phyloP scores from a whole-genome alignment of 495 filamentous ascomycete species.

The Aspergillus kassunensis region DNA sequence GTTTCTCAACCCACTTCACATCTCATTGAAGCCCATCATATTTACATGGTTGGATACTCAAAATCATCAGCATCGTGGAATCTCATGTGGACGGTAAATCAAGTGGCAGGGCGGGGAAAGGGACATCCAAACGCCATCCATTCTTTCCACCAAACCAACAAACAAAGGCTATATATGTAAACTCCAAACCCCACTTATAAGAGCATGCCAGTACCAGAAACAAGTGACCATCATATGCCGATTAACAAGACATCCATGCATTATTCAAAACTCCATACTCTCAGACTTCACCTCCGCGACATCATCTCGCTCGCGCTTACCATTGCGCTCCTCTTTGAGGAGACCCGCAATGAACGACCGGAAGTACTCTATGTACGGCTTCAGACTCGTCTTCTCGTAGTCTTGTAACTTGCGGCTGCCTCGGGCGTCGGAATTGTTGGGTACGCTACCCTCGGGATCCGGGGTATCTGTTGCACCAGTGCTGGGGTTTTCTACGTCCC shows the following conservation, averaged over 20 bases:
- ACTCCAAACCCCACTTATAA: slow-evolving; percentile 6
- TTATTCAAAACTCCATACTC: slow-evolving; percentile 52
- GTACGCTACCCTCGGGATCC: slow-evolving; percentile 37
- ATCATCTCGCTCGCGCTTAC: slow-evolving; percentile 69
- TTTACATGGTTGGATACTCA: too few relatives aligned
- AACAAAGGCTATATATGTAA: not conserved
- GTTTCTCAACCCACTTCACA: too few relatives aligned
- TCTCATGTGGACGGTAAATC: too few relatives aligned
- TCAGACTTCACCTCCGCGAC: slow-evolving; percentile 47
- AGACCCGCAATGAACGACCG: slow-evolving; percentile 71
- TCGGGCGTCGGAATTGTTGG: slow-evolving; percentile 32
- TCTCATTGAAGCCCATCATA: too few relatives aligned
- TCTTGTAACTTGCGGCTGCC: slow-evolving; percentile 59
- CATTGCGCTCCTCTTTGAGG: slow-evolving; percentile 74
- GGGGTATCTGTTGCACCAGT: slow-evolving; percentile 28
- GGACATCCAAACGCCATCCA: not conserved
- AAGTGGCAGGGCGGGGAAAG: too few relatives aligned
- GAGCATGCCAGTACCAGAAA: slow-evolving; percentile 1
- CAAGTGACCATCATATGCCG: not conserved
- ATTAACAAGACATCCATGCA: not conserved
- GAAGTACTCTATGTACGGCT: slow-evolving; percentile 89
- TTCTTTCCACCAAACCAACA: not conserved
- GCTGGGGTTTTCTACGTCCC: slow-evolving; percentile 46
- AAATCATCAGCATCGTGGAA: too few relatives aligned
- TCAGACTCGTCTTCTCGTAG: slow-evolving; percentile 95